phyloP scores from a whole-genome alignment of 2,329 filamentous ascomycete genomes.

The Hymenoscyphus fructigenus region DNA sequence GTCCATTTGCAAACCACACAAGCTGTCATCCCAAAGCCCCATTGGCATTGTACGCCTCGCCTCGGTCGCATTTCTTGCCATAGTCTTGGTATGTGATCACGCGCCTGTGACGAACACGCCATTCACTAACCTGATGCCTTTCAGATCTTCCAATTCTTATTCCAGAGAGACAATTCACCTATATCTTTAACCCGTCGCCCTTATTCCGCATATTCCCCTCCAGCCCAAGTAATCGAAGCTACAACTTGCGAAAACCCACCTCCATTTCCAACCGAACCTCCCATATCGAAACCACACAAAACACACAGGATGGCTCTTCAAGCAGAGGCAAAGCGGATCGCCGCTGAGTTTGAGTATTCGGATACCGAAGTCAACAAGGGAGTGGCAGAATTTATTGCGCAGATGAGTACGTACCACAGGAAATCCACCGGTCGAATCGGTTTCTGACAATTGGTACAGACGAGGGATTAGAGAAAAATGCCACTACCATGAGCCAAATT shows the following conservation, averaged over 20 bases:
- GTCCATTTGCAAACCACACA: conserved; percentile 23
- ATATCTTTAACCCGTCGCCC: conserved; percentile 37
- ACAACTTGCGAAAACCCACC: conserved; percentile 55
- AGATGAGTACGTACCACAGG: conserved; percentile 65
- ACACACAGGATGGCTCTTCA: conserved; percentile 60
- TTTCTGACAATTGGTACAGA: conserved; percentile 48
- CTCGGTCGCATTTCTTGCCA: conserved; percentile 34
- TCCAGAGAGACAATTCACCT: conserved; percentile 33
- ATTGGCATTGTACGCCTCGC: conserved; percentile 36
- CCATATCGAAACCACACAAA: conserved; percentile 54
- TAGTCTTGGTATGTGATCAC: conserved; percentile 34
- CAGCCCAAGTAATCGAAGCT: conserved; percentile 43
- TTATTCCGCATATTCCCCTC: conserved; percentile 43
- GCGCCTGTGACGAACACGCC: conserved; percentile 9
- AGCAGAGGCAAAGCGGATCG: conserved; percentile 76
- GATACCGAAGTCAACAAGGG: conserved; percentile 75
- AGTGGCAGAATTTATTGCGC: conserved; percentile 79
- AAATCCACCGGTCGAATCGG: conserved; percentile 23
- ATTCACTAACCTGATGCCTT: conserved; percentile 11
- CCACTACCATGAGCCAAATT: conserved; percentile 87
- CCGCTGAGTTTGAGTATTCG: conserved; percentile 81
- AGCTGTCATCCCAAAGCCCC: conserved; percentile 28
- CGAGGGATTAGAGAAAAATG: conserved; percentile 76
- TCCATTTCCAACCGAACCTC: conserved; percentile 54
- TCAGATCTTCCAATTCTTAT: conserved; percentile 53